These are phyloP conservation scores for Didymella pinodella DNA, from an alignment of 2,329 filamentous ascomycete species.

Conservation along the genomic window DNA sequence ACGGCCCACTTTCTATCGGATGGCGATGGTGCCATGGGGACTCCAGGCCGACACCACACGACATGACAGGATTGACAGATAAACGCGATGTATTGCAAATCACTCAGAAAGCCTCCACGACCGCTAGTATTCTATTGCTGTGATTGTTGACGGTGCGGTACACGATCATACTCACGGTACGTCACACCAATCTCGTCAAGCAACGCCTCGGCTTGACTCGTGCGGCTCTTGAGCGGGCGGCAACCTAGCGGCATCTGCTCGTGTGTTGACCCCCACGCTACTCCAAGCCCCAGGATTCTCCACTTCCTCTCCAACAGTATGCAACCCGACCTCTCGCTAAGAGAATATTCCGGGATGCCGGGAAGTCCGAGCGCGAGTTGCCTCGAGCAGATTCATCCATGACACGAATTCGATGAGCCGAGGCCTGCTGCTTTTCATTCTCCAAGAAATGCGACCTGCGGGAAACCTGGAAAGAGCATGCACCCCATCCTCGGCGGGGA, in stretches of 20 bases:
- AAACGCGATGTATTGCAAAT: not conserved
- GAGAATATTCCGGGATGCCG: conserved; percentile 14
- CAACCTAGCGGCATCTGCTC: conserved; percentile 11
- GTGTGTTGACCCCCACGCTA: conserved; percentile 16
- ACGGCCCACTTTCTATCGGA: conserved; percentile 13
- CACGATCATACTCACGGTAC: not conserved
- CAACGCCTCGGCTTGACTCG: conserved; percentile 12
- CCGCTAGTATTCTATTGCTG: not conserved
- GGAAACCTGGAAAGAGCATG: not conserved
- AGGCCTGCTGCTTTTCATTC: conserved; percentile 1
- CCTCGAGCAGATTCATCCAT: not conserved
- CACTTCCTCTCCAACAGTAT: conserved; percentile 15
- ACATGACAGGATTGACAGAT: not conserved
- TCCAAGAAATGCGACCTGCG: not conserved
- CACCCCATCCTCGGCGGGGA: not conserved
- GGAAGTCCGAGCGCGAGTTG: not conserved
- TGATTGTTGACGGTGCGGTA: not conserved
- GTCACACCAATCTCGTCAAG: conserved; percentile 7
- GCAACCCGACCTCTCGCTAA: conserved; percentile 9
- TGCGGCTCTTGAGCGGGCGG: conserved; percentile 9
- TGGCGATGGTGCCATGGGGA: conserved; percentile 19
- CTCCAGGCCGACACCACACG: conserved; percentile 13
- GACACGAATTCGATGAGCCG: conserved; percentile 2
- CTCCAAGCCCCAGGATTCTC: conserved; percentile 6
- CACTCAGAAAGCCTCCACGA: not conserved